Evolutionary conservation across 108 stramenopile species (phyloP), one percentile per base, ranked within the genome.

Genomic region (Nannochloropsis oceanica): DNA sequence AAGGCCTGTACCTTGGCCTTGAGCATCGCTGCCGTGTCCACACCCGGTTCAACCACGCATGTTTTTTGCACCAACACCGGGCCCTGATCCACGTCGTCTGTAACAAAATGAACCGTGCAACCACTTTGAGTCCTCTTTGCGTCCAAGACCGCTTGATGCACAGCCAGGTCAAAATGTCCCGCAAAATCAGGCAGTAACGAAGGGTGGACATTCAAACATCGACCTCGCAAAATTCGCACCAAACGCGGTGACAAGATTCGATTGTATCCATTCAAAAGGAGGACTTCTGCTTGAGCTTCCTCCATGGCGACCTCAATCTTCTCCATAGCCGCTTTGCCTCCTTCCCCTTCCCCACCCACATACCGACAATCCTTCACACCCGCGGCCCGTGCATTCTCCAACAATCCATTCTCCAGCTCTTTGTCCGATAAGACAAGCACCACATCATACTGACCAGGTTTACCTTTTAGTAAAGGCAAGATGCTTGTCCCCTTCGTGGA

Each of bases 21-120:
- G 44, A 99, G 91, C 25, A 94, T 92, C 84, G 95, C 96, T 9
- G 98, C 93, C 20, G 97, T 96, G 25, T 99, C 99, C 24, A 25
- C 13, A n/a, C 90, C 93, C 13, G 43, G 25, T 43, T 91, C 93
- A 24, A 98, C 96, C 50, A 86, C 42, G 83, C 89, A 85, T 25
- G 59, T 85, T 87, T 95, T 94, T 89, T 99, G 99, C 24, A 98
- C 90, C 42, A 97, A 89, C 88, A 97, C 93, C 0, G 96, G 94
- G 22, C 99, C 99, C 44, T 94, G 95, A 88, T 99, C 99, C 26
- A 99, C 97, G 81, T 93, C 93, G 87, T 96, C 96, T 2, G 96
- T 97, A 11, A 98, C 99, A 82, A 96, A 92, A 89, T 99, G 99
- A 85, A 99, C 94, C 22, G 97, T 97, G 92, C 99, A 99, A 13